Base-by-base conservation (phyloP, 495 filamentous ascomycete species). In the Bryoglossum gracile region DNA sequence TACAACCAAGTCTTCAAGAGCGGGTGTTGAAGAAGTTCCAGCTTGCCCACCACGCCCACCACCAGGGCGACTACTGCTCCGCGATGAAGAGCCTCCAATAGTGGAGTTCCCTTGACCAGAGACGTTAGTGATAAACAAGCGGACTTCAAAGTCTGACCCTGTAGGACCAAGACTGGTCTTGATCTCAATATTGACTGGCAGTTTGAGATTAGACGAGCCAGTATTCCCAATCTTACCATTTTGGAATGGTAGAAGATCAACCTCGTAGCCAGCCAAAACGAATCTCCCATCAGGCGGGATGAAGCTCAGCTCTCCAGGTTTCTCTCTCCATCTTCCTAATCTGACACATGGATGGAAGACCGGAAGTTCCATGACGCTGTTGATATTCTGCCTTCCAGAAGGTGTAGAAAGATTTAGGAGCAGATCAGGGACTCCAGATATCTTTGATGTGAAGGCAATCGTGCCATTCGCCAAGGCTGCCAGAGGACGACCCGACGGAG, bases 331-430 rank as follows among this genome's bases (percentile, higher is more conserved):
- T 30, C 79, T 70, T 16, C 80, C 82, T 16, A 97, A 67, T 14
- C 94, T 74, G 8, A 99, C 92, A 62, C 89, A 97, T 1, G 92
- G 92, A 59, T 99, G 92, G 60, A 99, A 99, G 0, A 95, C 89
- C 0, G 91, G 91, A n/a, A 95, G 67, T 48, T 89, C 81, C 46
- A 97, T 75, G 19, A 86, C 78, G 42, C 76, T 77, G 24, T 72
- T 78, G 38, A 96, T 75, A 35, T 80, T 76, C 64, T 85, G 83
- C 54, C 67, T 83, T 58, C 86, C 86, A 6, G 86, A 86, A 0
- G 87, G 83, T 2, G 85, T 75, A 0, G 81, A 81, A 34, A 99
- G 76, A 8, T 78, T 87, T 5, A 99, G 70, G 21, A 89, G 64
- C 11, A 99, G 73, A 57, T 97, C 94, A 3, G 92, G 92, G 21